phyloP scores from a whole-genome alignment of 805 yeast genomes.

The Spathaspora hagerdaliae region DNA sequence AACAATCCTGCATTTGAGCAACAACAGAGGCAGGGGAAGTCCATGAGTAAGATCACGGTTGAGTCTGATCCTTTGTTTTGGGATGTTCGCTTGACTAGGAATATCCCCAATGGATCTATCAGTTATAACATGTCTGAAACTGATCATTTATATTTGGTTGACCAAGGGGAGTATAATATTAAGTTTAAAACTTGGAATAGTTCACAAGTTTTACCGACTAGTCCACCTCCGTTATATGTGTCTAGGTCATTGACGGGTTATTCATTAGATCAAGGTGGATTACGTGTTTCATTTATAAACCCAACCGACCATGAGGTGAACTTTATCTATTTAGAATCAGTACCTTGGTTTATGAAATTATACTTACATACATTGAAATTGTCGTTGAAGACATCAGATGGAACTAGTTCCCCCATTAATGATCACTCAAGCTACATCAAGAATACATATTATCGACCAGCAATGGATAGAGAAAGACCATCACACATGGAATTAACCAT shows the following conservation, averaged over 20 bases:
- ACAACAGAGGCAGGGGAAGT: constrained; percentile 28
- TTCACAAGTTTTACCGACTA: constrained; percentile 31
- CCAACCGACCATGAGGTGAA: constrained; percentile 44
- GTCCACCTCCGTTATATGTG: constrained; percentile 60
- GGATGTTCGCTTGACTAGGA: constrained; percentile 6
- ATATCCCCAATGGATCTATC: constrained; percentile 6
- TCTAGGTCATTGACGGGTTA: constrained; percentile 88
- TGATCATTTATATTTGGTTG: constrained; percentile 9
- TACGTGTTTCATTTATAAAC: constrained; percentile 74
- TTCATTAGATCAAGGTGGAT: constrained; percentile 88
- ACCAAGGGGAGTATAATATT: constrained; percentile 28
- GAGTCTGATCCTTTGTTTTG: constrained; percentile 4
- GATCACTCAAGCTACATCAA: constrained; percentile 32
- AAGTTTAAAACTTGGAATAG: constrained; percentile 45
- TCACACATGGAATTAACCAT: constrained; percentile 73
- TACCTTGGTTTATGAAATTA: constrained; percentile 91
- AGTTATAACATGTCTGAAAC: constrained; percentile 7
- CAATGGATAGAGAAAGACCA: constrained; percentile 76
- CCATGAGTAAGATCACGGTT: constrained; percentile 40
- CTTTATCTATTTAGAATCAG: constrained; percentile 68
- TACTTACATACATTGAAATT: constrained; percentile 67
- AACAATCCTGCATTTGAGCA: constrained; percentile 63
- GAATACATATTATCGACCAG: constrained; percentile 65
- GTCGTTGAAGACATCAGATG: constrained; percentile 21
- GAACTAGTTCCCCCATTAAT: constrained; percentile 4